A percentile compares a stretch with the other conserved stretches of the same genome.
phyloP scores from a whole-genome alignment of 2,329 filamentous ascomycete species.

The Curvularia hawaiiensis region DNA sequence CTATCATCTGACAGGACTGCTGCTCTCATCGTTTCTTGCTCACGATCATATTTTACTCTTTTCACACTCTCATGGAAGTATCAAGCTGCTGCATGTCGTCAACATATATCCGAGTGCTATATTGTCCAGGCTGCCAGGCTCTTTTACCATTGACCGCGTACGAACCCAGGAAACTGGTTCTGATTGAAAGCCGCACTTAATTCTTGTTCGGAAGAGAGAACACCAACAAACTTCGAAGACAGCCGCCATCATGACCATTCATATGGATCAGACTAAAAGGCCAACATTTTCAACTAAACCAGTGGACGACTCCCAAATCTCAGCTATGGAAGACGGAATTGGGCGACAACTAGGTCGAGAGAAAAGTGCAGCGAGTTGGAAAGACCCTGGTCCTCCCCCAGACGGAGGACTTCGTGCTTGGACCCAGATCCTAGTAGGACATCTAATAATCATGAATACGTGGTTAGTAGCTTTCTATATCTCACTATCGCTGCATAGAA shows the following conservation, averaged over 20 bases:
- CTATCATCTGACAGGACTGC: background rate
- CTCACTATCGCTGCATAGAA: background rate
- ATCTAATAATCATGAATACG: slow-evolving; percentile 49
- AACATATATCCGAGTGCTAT: background rate
- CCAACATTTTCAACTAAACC: background rate
- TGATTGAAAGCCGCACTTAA: background rate
- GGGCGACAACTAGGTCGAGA: background rate
- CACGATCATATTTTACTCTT: background rate
- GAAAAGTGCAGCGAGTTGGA: background rate
- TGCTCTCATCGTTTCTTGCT: background rate
- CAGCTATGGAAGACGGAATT: background rate
- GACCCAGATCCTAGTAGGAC: slow-evolving; percentile 49
- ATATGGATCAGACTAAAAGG: background rate
- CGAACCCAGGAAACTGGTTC: background rate
- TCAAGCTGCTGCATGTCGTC: background rate
- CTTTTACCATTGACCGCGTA: background rate
- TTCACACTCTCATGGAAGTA: background rate
- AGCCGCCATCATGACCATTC: background rate
- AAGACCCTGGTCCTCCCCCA: slow-evolving; percentile 11
- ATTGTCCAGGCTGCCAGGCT: background rate
- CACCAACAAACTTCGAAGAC: background rate
- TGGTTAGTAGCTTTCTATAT: slow-evolving; percentile 26
- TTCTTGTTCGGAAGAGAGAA: background rate
- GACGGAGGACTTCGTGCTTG: slow-evolving; percentile 55
- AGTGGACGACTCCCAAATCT: background rate